Evolutionary conservation across 2,329 filamentous ascomycete species (phyloP), one percentile per base, ranked within the genome.

Genomic region (Myotisia sp.): DNA sequence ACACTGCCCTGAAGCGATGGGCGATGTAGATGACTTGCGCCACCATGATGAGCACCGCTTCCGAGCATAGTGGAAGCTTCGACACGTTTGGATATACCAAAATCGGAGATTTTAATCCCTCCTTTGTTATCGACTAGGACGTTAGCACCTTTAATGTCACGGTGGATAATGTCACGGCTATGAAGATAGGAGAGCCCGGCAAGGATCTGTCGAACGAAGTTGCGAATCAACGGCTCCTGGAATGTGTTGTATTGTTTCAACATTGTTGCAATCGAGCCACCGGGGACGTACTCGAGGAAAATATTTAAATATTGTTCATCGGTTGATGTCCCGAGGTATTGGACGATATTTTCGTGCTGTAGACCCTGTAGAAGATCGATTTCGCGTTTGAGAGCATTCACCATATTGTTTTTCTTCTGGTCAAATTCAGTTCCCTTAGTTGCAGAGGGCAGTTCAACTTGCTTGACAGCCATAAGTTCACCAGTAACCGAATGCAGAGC

Each of bases 61-160:
- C 54, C 55, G 29, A 92, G 73, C 28, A 94, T 73, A 40, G 86
- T 90, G 37, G 83, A 79, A 9, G 85, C 85, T 59, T 95, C 87
- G 26, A 95, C 80, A 56, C 92, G 92, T 68, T 98, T 98, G 41
- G 82, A 92, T 54, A 98, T 95, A 53, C 90, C 90, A 48, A 98
- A 98, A 66, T 98, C 90, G 6, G 87, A 95, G 45, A 98, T 98
- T 63, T 98, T 98, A 62, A 98, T 92, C 5, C 83, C 87, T 38
- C 90, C 90, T 61, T 95, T 94, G 67, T 95, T 95, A 64, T 98
- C 90, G 37, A 98, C 90, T 4, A 98, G 75, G 46, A 98, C 92
- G 54, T 98, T 98, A 56, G 90, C 90, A 30, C 90, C 90, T 65
- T 98, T 98, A 70, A 98, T 95, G 53, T 98, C 90, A 40, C 90